These are phyloP conservation scores for Ceratocystis cubensis DNA, from an alignment of 2,329 filamentous ascomycete genomes.

Conservation along the genomic window DNA sequence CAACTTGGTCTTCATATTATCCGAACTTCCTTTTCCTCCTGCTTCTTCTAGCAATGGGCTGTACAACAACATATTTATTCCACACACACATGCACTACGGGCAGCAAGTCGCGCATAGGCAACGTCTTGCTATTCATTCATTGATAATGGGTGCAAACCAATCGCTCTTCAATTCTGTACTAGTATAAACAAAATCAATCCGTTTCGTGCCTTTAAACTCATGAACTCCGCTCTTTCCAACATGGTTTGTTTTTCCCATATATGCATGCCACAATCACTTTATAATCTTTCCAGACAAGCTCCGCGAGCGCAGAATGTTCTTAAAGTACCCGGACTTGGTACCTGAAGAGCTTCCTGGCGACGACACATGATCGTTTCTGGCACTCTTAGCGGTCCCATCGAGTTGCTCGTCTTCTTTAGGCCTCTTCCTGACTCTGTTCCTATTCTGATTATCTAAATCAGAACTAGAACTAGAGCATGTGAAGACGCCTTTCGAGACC, in stretches of 20 bases:
- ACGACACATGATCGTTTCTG: constrained; percentile 4
- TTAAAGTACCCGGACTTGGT: constrained; percentile 5
- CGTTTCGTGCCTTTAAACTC: neutral
- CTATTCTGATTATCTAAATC: neutral
- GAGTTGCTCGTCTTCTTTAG: neutral
- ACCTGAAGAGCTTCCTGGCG: neutral
- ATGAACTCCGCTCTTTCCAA: too few relatives aligned
- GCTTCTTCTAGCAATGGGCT: neutral
- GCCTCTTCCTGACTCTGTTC: neutral
- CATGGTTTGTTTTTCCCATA: neutral
- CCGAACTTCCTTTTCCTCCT: neutral
- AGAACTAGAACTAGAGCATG: neutral
- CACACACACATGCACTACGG: neutral
- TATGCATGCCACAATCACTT: neutral
- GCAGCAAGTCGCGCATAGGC: neutral
- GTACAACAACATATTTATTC: constrained; percentile 8
- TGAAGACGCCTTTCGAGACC: neutral
- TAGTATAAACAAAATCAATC: constrained; percentile 15
- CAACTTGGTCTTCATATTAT: neutral
- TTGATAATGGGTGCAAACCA: neutral
- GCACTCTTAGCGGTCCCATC: neutral
- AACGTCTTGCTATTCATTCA: neutral
- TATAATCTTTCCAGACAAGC: neutral
- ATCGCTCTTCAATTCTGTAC: constrained; percentile 9
- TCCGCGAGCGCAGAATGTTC: neutral